These are phyloP conservation scores for Globisporangium nodosum DNA, from an alignment of 352 stramenopile genomes.

Conservation along the genomic window DNA sequence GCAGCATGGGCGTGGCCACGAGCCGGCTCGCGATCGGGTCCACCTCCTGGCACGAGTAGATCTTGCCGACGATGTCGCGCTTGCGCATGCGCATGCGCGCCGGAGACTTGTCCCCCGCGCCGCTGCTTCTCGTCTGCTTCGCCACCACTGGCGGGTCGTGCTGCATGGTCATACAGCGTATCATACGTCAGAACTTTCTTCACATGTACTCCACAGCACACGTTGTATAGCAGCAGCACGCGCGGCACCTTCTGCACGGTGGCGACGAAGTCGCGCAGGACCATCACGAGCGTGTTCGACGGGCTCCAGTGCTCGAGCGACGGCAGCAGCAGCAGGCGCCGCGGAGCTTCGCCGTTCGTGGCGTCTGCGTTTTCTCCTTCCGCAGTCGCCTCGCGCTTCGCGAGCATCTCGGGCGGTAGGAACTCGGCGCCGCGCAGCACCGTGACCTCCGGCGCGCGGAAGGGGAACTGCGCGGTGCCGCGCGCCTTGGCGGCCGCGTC, in stretches of 20 bases:
- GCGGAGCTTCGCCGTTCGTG: slow-evolving; percentile 13
- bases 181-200: background rate
- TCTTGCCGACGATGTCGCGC: slow-evolving; percentile 53
- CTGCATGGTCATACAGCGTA: background rate
- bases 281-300: slow-evolving; percentile 67
- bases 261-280: slow-evolving; percentile 61
- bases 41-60: slow-evolving; percentile 72
- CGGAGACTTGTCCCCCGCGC: slow-evolving; percentile 1
- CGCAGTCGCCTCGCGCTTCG: background rate
- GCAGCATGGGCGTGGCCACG: slow-evolving; percentile 52
- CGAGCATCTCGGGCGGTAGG: slow-evolving; percentile 42
- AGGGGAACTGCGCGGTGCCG: slow-evolving; percentile 53
- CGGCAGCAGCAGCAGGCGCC: slow-evolving; percentile 40
- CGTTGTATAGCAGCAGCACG: background rate
- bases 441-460: slow-evolving; percentile 42
- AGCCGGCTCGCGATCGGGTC: slow-evolving; percentile 49
- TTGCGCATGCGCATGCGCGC: slow-evolving; percentile 58
- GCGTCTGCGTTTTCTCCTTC: slow-evolving; percentile 7
- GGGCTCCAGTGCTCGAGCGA: slow-evolving; percentile 66
- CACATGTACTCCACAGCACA: background rate
- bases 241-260: slow-evolving; percentile 41
- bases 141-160: slow-evolving; percentile 27
- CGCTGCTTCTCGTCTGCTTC: slow-evolving; percentile 8
- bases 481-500: slow-evolving; percentile 15
- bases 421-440: slow-evolving; percentile 45